Percentiles rank a stretch among this genome's conserved stretches.
These are phyloP conservation scores for Populus alba DNA, from an alignment of 345 rosid genomes.

Conservation along the genomic window DNA sequence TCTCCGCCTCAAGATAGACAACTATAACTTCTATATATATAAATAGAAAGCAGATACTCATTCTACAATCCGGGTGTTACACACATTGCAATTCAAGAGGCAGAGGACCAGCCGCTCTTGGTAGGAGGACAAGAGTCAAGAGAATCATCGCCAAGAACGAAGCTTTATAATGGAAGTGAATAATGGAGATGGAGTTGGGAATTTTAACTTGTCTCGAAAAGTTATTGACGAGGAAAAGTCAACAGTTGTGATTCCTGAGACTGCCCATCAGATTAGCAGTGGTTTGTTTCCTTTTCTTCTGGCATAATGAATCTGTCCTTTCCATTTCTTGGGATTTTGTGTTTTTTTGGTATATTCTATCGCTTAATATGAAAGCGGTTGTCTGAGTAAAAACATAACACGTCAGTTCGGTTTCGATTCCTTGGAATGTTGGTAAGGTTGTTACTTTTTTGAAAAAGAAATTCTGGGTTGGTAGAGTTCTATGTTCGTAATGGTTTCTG, in stretches of 20 bases:
- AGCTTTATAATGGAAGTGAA: not conserved
- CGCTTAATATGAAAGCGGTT: not conserved
- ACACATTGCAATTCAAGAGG: constrained; percentile 1
- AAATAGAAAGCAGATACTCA: not conserved
- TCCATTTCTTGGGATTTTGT: not conserved
- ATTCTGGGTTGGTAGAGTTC: not conserved
- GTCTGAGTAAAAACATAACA: not conserved
- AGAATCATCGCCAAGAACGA: not conserved
- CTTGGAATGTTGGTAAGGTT: not conserved
- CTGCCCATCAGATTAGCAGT: constrained; percentile 81
- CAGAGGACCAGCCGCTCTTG: constrained; percentile 25
- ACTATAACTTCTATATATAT: not conserved
- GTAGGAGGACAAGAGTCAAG: constrained; percentile 1
- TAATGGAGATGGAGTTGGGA: constrained; percentile 3
- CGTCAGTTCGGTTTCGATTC: not conserved
- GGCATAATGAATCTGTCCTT: not conserved
- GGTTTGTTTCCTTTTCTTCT: constrained; percentile 35
- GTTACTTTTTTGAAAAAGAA: not conserved
- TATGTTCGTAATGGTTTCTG: not conserved
- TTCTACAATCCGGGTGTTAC: constrained; percentile 23
- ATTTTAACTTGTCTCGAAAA: constrained; percentile 14
- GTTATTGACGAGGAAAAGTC: constrained; percentile 24
- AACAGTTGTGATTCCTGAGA: constrained; percentile 53
- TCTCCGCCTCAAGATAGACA: not conserved
- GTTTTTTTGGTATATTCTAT: not conserved